Evolutionary conservation across 2,329 filamentous ascomycete genomes (phyloP).

Genomic region (Apiospora pterosperma): DNA sequence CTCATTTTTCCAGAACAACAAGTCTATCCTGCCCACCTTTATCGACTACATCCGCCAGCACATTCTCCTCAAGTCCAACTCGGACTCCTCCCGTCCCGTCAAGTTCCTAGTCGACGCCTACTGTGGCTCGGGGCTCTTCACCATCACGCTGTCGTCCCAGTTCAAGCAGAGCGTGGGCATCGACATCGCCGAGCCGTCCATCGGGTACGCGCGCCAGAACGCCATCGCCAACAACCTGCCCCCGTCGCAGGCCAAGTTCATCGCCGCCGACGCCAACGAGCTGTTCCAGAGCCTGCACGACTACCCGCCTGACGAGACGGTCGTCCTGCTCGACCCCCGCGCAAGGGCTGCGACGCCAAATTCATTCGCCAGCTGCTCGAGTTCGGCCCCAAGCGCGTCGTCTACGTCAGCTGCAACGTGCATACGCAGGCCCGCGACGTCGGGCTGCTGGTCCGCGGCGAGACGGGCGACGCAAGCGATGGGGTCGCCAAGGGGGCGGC

Average conservation of each 20-base stretch:
- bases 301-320: conserved; percentile 77
- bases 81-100: conserved; percentile 42
- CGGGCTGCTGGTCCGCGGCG: conserved; percentile 76
- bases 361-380: conserved; percentile 79
- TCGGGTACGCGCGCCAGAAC: conserved; percentile 75
- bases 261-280: conserved; percentile 80
- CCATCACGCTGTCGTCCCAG: conserved; percentile 81
- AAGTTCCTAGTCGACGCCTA: conserved; percentile 96
- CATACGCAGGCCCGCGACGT: conserved; percentile 96
- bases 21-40: conserved; percentile 87
- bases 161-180: conserved; percentile 87
- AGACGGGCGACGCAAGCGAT: conserved; percentile 31
- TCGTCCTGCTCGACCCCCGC: conserved; percentile 94
- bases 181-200: conserved; percentile 79
- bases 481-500: conserved; percentile 14
- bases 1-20: conserved; percentile 99
- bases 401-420: conserved; percentile 97
- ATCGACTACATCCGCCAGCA: conserved; percentile 81
- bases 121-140: conserved; percentile 96
- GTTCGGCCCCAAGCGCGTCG: conserved; percentile 74
- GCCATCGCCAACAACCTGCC: conserved; percentile 71
- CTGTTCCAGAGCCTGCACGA: conserved; percentile 70
- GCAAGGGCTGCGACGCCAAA: conserved; percentile 86
- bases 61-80: conserved; percentile 55
- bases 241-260: conserved; percentile 70